phyloP scores from a whole-genome alignment of 2,329 filamentous ascomycete genomes.

The Epichloe bromicola region DNA sequence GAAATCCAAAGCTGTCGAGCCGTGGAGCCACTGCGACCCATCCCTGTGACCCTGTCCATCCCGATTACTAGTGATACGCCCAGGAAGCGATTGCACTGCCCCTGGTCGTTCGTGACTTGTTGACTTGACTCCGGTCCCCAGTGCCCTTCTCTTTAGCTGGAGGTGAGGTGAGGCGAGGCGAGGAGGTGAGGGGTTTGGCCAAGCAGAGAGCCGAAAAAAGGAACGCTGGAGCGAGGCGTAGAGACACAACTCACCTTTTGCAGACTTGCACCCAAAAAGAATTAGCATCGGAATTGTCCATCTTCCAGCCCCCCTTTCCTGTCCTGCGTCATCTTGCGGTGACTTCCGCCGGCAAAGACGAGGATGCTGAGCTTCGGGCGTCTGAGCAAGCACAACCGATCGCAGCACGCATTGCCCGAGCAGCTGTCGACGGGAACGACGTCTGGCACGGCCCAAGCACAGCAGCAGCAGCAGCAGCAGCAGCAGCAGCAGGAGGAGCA shows the following conservation, averaged over 20 bases:
- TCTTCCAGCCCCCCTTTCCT: not conserved
- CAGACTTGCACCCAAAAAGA: constrained; percentile 4
- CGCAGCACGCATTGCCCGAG: constrained; percentile 42
- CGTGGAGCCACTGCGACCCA: not conserved
- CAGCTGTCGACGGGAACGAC: constrained; percentile 21
- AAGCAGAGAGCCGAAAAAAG: constrained; percentile 2
- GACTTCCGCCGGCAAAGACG: constrained; percentile 4
- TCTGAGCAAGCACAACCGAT: constrained; percentile 42
- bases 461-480: not conserved
- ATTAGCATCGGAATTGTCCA: constrained; percentile 4
- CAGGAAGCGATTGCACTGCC: not conserved
- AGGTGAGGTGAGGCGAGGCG: too few species aligned
- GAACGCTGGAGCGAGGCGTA: constrained; percentile 2
- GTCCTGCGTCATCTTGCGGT: not conserved
- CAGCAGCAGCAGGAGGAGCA: not conserved
- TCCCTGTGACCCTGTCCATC: too few species aligned
- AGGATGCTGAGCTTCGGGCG: constrained; percentile 41
- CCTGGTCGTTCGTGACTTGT: not conserved
- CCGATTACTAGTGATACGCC: not conserved
- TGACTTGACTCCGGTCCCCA: not conserved
- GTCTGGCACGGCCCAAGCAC: constrained; percentile 12
- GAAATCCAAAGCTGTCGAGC: not conserved
- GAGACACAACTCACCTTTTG: constrained; percentile 6
- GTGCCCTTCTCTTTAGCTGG: too few species aligned
- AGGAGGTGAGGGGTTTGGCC: constrained; percentile 1